Conservation (phyloP, 768 basidiomycete species). For the Lactarius quietus region DNA sequence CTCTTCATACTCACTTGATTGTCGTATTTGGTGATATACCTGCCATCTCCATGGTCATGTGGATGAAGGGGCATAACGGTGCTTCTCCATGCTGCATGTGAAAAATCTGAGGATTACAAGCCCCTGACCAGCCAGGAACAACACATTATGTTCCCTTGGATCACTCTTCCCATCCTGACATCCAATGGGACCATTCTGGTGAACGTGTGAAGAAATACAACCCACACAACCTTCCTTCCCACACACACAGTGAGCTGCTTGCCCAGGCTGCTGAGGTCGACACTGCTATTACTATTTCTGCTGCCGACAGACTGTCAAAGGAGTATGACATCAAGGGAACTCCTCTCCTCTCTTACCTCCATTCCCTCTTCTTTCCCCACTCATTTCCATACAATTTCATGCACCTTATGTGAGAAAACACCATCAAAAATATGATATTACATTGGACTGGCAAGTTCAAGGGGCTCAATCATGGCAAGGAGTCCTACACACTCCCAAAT, state of each 20-base stretch:
- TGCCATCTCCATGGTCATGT: conserved; percentile 31
- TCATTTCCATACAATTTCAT: conserved; percentile 4
- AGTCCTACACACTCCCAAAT: neutral
- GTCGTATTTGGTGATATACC: conserved; percentile 36
- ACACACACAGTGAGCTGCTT: conserved; percentile 34
- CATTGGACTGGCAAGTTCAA: neutral
- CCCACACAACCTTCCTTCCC: conserved; percentile 35
- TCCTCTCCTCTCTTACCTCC: neutral
- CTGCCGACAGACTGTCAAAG: conserved; percentile 43
- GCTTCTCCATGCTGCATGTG: conserved; percentile 37
- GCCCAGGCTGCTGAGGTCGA: conserved; percentile 31
- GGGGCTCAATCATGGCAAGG: neutral
- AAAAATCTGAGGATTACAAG: conserved; percentile 32
- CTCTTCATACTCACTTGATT: conserved; percentile 33
- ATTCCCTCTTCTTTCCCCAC: neutral
- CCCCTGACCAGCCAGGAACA: conserved; percentile 7
- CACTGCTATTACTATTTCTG: conserved; percentile 30
- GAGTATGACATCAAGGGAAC: conserved; percentile 33
- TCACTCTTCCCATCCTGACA: neutral
- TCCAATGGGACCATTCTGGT: neutral
- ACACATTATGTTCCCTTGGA: conserved; percentile 7
- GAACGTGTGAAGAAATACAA: conserved; percentile 25
- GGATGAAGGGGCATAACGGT: conserved; percentile 45
- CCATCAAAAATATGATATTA: neutral
- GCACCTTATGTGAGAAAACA: neutral